Evolutionary conservation across 495 filamentous ascomycete species (phyloP).

Genomic region (Xylona heveae): DNA sequence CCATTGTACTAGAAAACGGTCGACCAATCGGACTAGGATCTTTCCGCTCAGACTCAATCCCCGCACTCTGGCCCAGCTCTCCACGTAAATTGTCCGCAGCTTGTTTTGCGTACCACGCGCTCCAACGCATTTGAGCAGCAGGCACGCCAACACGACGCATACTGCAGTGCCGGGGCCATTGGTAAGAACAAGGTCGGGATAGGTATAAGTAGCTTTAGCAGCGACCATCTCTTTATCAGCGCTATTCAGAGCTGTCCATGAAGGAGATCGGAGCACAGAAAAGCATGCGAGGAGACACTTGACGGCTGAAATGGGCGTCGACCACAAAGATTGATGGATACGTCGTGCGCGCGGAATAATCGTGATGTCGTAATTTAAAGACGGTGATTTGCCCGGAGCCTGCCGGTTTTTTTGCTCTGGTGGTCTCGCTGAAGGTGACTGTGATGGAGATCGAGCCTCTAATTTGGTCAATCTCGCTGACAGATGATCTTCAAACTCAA

Average conservation of each 20-base stretch:
- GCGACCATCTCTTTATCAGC: constrained; percentile 7
- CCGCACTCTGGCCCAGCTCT: constrained; percentile 73
- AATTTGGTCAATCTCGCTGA: constrained; percentile 1
- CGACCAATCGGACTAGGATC: constrained; percentile 39
- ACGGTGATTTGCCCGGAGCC: constrained; percentile 2
- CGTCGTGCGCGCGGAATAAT: constrained; percentile 47
- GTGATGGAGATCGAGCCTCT: constrained; percentile 1
- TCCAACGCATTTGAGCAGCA: constrained; percentile 39
- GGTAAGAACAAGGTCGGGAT: constrained; percentile 56
- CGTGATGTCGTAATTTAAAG: constrained; percentile 26
- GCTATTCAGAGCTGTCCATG: constrained; percentile 6
- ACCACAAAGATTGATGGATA: constrained; percentile 58
- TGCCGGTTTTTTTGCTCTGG: constrained; percentile 13
- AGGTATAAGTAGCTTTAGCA: constrained; percentile 10
- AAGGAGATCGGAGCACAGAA: constrained; percentile 20
- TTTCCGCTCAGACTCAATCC: constrained; percentile 63
- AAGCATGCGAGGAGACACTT: constrained; percentile 30
- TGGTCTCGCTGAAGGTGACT: constrained; percentile 6
- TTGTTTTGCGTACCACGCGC: constrained; percentile 21
- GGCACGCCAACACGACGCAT: constrained; percentile 48
- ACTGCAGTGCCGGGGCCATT: constrained; percentile 83
- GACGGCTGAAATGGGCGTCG: constrained; percentile 38
- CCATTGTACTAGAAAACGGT: constrained; percentile 65
- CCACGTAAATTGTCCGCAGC: constrained; percentile 62
- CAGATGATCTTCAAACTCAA: constrained; percentile 33